Percentiles rank a stretch among this genome's conserved stretches.
Conservation (phyloP, 1,284 basidiomycete genomes). For the Irpex sp. region DNA sequence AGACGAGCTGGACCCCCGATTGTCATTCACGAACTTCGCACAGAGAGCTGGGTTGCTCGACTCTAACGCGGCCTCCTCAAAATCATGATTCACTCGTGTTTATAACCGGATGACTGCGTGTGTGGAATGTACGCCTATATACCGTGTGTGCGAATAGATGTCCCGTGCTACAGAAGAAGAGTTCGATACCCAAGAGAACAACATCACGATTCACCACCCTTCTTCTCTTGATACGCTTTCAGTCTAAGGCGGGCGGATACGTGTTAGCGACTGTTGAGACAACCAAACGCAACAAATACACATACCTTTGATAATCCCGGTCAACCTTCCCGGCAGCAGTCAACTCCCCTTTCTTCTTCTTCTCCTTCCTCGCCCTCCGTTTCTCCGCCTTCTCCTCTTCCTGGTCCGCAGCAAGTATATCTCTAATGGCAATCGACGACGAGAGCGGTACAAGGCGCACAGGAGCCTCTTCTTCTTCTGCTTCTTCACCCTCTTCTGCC, state of each 20-base stretch:
- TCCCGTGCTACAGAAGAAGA: background rate
- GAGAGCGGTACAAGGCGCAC: constrained; percentile 62
- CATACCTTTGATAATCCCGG: constrained; percentile 49
- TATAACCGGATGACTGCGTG: background rate
- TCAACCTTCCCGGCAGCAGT: constrained; percentile 23
- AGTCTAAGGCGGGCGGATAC: constrained; percentile 31
- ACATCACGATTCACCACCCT: constrained; percentile 11
- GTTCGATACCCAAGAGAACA: background rate
- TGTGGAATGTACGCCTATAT: background rate
- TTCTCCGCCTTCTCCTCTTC: constrained; percentile 59
- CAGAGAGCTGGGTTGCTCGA: constrained; percentile 45
- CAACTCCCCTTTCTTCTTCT: constrained; percentile 45
- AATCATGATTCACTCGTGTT: constrained; percentile 3
- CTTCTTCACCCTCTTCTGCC: constrained; percentile 21
- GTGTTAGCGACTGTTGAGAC: no score
- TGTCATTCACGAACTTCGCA: constrained; percentile 65
- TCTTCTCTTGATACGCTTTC: constrained; percentile 50
- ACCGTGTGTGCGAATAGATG: background rate
- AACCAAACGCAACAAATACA: background rate
- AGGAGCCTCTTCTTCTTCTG: constrained; percentile 31
- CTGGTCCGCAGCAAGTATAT: constrained; percentile 71
- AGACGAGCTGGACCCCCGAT: constrained; percentile 74
- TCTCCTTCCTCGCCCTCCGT: constrained; percentile 67
- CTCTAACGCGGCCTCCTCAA: background rate
- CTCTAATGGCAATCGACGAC: constrained; percentile 75